Conservation (phyloP, 192 early-diverging fungal genomes). For the Jimgerdemannia flammicorona region DNA sequence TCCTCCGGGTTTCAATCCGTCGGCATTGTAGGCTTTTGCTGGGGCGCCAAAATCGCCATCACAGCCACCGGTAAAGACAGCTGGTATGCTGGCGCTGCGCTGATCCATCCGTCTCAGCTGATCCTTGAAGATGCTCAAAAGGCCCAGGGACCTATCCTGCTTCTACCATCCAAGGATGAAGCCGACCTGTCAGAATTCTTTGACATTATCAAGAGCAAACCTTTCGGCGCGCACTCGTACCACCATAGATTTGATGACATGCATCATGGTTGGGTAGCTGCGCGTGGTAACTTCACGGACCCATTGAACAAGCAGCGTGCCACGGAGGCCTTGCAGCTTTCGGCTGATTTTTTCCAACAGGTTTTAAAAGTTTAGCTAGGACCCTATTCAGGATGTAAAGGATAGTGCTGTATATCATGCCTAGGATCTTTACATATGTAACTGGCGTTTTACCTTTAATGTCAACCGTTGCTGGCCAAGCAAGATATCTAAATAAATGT, state of each 20-base stretch:
- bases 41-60: conserved; percentile 54
- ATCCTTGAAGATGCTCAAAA: conserved; percentile 33
- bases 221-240: conserved; percentile 33
- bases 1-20: conserved; percentile 34
- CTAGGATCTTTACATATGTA: too few relatives aligned
- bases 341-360: conserved; percentile 29
- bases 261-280: conserved; percentile 45
- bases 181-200: conserved; percentile 23
- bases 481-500: too few relatives aligned
- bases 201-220: conserved; percentile 29
- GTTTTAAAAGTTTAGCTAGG: neutral
- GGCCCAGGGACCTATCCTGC: conserved; percentile 48
- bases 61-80: conserved; percentile 37
- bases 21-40: conserved; percentile 60
- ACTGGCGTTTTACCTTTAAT: too few relatives aligned
- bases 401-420: too few relatives aligned
- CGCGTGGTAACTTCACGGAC: conserved; percentile 46
- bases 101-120: conserved; percentile 55
- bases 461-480: too few relatives aligned
- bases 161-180: conserved; percentile 57
- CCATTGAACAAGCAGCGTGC: conserved; percentile 30
- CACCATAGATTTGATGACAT: conserved; percentile 45
- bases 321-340: conserved; percentile 38
- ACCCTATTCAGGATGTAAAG: too few relatives aligned
- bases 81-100: conserved; percentile 40